Percentiles rank a stretch among this genome's conserved stretches.
Conservation (phyloP, 2,329 filamentous ascomycete species). For the Hypoxylon sp. region DNA sequence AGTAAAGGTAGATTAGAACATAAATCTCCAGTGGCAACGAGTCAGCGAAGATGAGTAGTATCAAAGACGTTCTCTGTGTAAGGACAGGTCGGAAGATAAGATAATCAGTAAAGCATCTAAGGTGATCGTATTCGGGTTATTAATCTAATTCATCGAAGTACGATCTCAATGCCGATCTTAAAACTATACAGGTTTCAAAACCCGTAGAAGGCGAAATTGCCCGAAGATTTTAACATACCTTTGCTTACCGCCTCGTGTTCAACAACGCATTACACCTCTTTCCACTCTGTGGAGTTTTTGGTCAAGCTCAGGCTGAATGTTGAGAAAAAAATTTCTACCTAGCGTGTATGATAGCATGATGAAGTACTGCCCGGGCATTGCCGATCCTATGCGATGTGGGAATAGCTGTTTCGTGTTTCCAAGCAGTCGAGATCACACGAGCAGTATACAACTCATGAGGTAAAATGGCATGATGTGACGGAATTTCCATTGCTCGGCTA, state of each 20-base stretch:
- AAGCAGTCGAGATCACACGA: conserved; percentile 30
- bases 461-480: conserved; percentile 44
- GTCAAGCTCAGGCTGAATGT: conserved; percentile 30
- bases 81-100: neutral
- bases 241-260: conserved; percentile 34
- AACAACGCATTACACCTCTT: conserved; percentile 18
- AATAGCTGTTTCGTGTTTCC: conserved; percentile 11
- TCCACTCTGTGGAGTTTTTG: conserved; percentile 28
- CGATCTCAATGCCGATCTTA: conserved; percentile 25
- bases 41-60: neutral
- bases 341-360: conserved; percentile 26
- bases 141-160: conserved; percentile 11
- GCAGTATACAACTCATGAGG: conserved; percentile 19
- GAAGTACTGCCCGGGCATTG: conserved; percentile 29
- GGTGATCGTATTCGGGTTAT: conserved; percentile 6
- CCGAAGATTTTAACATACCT: conserved; percentile 28
- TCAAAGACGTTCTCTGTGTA: conserved; percentile 3
- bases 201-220: conserved; percentile 17
- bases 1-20: neutral
- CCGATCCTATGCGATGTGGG: conserved; percentile 23
- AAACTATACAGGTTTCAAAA: conserved; percentile 30
- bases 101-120: conserved; percentile 1
- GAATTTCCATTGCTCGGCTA: conserved; percentile 35
- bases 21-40: neutral
- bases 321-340: conserved; percentile 25